Evolutionary conservation across 306 rosid genomes (phyloP).

Genomic region (Potentilla sterilis): DNA sequence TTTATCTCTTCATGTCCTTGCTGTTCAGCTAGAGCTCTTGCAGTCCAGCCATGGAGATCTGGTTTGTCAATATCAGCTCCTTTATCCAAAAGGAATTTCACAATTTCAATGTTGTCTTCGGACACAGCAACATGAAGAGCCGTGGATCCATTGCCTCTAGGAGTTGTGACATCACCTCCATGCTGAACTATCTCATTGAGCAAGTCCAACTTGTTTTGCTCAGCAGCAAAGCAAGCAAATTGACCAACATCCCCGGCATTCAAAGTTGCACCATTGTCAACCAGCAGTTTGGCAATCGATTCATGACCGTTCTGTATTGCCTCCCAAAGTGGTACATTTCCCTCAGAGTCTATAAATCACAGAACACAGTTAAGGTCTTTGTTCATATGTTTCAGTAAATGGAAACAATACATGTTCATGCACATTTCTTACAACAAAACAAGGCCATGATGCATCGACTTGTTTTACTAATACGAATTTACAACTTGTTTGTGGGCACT

Average conservation of each 20-base stretch:
- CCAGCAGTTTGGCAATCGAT: constrained; percentile 42
- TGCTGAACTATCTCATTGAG: constrained; percentile 47
- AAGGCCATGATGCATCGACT: not conserved
- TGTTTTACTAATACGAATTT: not conserved
- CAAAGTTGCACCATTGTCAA: constrained; percentile 64
- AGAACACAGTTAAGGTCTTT: not conserved
- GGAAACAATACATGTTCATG: not conserved
- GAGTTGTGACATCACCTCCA: constrained; percentile 62
- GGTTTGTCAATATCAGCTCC: constrained; percentile 68
- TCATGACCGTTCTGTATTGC: constrained; percentile 66
- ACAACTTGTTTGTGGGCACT: not conserved
- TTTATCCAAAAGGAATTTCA: constrained; percentile 52
- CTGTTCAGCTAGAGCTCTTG: constrained; percentile 76
- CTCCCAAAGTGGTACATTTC: constrained; percentile 81
- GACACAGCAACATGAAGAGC: constrained; percentile 82
- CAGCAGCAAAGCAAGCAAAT: constrained; percentile 63
- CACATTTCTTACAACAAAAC: not conserved
- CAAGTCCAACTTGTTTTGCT: constrained; percentile 53
- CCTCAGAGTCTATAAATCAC: constrained; percentile 60
- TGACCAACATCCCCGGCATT: constrained; percentile 55
- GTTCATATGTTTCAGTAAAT: not conserved
- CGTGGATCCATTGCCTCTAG: constrained; percentile 47
- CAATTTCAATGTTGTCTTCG: constrained; percentile 60
- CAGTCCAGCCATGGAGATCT: constrained; percentile 66
- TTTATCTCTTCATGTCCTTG: constrained; percentile 72